Evolutionary conservation across 2,329 filamentous ascomycete genomes (phyloP).

Genomic region (Penicillium corylophilum): DNA sequence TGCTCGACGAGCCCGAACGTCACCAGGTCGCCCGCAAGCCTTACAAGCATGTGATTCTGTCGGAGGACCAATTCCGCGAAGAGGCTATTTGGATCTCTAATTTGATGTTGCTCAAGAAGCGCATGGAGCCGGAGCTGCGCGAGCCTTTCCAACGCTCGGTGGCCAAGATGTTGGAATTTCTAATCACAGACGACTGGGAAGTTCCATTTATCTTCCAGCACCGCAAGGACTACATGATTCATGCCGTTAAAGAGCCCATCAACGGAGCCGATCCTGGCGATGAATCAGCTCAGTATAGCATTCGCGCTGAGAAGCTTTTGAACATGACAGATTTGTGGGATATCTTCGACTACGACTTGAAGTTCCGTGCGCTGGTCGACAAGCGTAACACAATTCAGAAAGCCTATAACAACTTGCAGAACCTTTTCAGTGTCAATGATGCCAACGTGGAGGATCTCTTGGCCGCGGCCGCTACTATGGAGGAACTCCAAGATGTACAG

Average conservation of each 20-base stretch:
- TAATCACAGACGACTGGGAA: slow-evolving; percentile 91
- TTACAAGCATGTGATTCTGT: slow-evolving; percentile 78
- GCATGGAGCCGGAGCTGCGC: slow-evolving; percentile 68
- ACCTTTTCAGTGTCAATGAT: slow-evolving; percentile 67
- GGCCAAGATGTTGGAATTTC: slow-evolving; percentile 89
- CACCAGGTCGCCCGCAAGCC: slow-evolving; percentile 88
- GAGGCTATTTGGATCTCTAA: slow-evolving; percentile 91
- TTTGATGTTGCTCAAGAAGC: slow-evolving; percentile 85
- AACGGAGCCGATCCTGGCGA: slow-evolving; percentile 67
- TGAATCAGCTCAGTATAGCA: slow-evolving; percentile 65
- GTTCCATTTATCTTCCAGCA: slow-evolving; percentile 98
- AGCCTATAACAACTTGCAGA: slow-evolving; percentile 72
- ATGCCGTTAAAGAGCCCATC: slow-evolving; percentile 70
- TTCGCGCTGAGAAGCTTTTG: slow-evolving; percentile 80
- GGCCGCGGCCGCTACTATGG: slow-evolving; percentile 76
- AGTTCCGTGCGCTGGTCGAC: slow-evolving; percentile 88
- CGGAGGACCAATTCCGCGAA: slow-evolving; percentile 82
- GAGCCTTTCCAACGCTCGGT: slow-evolving; percentile 84
- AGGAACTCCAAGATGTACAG: slow-evolving; percentile 93
- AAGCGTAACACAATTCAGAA: slow-evolving; percentile 84
- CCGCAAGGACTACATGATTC: slow-evolving; percentile 94
- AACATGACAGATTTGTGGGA: slow-evolving; percentile 94
- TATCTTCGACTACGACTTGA: slow-evolving; percentile 90
- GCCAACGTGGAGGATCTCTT: slow-evolving; percentile 78
- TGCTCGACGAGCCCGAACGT: slow-evolving; percentile 86